Conservation (phyloP, 163 green algal genomes). For the Scenedesmus sp. region DNA sequence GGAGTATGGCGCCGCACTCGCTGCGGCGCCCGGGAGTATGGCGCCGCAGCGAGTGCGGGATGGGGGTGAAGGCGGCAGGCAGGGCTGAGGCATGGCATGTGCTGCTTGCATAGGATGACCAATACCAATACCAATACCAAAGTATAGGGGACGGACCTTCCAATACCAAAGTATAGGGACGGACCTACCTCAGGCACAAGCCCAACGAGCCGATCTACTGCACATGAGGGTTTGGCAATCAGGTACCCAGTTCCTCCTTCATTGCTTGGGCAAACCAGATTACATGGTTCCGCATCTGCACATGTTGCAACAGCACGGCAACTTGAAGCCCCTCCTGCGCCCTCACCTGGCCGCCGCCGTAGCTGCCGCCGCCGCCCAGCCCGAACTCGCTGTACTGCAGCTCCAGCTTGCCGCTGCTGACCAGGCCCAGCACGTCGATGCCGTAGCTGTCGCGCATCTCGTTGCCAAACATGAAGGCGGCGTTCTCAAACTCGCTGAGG, state of each 20-base stretch:
- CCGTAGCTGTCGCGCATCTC: constrained; percentile 39
- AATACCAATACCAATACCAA: background rate
- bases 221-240: too few species aligned
- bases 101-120: background rate
- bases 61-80: too few species aligned
- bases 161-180: too few species aligned
- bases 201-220: too few species aligned
- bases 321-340: background rate
- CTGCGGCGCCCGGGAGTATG: too few species aligned
- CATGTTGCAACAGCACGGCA: background rate
- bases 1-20: too few species aligned
- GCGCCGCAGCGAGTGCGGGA: too few species aligned
- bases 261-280: too few species aligned
- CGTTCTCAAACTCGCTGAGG: constrained; percentile 46
- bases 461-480: constrained; percentile 49
- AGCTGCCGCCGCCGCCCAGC: constrained; percentile 21
- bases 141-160: too few species aligned
- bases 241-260: too few species aligned
- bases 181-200: too few species aligned
- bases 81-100: background rate
- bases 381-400: constrained; percentile 53
- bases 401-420: constrained; percentile 42
- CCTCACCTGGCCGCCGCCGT: constrained; percentile 10
- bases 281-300: too few species aligned
- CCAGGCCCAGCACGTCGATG: constrained; percentile 38